phyloP scores from a whole-genome alignment of 208 protist genomes.

The Wallacemonas sp. region DNA sequence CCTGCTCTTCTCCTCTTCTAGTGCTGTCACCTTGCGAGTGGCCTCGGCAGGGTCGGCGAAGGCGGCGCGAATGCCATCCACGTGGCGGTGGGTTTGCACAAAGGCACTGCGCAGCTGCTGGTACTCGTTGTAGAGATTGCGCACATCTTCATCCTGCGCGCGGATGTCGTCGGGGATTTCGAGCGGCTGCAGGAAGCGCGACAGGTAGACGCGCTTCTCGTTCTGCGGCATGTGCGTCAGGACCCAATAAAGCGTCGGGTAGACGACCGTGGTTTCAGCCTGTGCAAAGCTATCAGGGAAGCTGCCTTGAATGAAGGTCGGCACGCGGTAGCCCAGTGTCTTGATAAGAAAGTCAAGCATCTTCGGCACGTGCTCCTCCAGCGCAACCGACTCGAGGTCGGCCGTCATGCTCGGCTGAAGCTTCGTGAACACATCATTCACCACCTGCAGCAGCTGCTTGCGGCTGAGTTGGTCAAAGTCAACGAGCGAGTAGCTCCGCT shows the following conservation, averaged over 20 bases:
- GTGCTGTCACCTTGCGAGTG: constrained; percentile 55
- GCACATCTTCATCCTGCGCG: constrained; percentile 87
- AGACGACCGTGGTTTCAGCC: constrained; percentile 80
- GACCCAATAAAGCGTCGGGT: constrained; percentile 89
- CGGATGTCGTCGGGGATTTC: constrained; percentile 86
- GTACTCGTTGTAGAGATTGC: constrained; percentile 81
- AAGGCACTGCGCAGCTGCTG: constrained; percentile 76
- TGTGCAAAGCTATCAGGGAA: constrained; percentile 76
- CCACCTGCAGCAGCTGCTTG: constrained; percentile 71
- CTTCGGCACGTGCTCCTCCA: constrained; percentile 43
- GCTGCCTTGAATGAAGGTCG: constrained; percentile 59
- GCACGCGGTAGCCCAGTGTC: constrained; percentile 82
- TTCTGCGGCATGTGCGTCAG: constrained; percentile 85
- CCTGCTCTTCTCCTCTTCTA: constrained; percentile 78
- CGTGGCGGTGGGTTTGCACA: constrained; percentile 77
- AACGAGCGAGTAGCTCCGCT: constrained; percentile 79
- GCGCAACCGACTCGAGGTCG: constrained; percentile 46
- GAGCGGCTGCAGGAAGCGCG: constrained; percentile 82
- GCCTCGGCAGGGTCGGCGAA: constrained; percentile 78
- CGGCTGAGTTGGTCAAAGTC: constrained; percentile 80
- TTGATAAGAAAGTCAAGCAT: constrained; percentile 85
- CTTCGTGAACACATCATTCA: constrained; percentile 83
- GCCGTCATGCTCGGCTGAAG: constrained; percentile 61
- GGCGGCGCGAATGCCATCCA: constrained; percentile 68
- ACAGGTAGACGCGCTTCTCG: constrained; percentile 89